Conservation (phyloP, 345 rosid genomes). For the Adansonia digitata region DNA sequence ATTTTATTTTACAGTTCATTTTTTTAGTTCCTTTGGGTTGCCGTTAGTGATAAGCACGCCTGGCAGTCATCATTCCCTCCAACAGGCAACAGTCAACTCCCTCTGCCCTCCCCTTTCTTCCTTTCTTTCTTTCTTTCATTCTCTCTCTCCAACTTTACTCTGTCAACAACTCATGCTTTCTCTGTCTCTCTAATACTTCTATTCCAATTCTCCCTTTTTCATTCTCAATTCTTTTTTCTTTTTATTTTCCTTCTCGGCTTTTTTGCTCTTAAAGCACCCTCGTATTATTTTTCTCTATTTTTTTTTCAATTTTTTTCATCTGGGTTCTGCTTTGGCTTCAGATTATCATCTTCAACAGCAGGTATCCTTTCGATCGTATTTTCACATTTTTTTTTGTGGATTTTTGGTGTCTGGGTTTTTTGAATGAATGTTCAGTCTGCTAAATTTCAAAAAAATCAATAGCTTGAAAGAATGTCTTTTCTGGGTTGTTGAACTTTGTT, state of each 20-base stretch:
- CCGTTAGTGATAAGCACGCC: conserved; percentile 98
- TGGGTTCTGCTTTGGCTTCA: conserved; percentile 25
- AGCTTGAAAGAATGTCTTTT: background rate
- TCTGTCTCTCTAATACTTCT: conserved; percentile 29
- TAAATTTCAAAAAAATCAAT: conserved; percentile 11
- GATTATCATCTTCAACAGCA: conserved; percentile 23
- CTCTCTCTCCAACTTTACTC: conserved; percentile 29
- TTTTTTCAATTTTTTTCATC: conserved; percentile 46
- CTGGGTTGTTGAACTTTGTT: conserved; percentile 3
- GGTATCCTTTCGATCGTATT: conserved; percentile 22
- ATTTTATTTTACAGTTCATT: conserved; percentile 26
- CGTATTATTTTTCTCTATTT: conserved; percentile 5
- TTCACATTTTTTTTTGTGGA: conserved; percentile 10
- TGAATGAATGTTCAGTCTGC: conserved; percentile 9
- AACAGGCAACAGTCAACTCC: no score
- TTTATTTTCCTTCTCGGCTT: conserved; percentile 21
- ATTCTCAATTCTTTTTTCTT: conserved; percentile 15
- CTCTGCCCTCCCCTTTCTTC: background rate
- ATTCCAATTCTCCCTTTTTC: conserved; percentile 21
- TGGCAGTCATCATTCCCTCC: conserved; percentile 89
- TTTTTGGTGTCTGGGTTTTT: conserved; percentile 14
- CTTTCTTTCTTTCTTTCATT: conserved; percentile 14
- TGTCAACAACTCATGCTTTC: conserved; percentile 20
- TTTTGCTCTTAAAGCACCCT: conserved; percentile 15
- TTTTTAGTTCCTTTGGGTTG: no score